Evolutionary conservation across 78 protist species (phyloP), one percentile per base, ranked within the genome.

Genomic region (Goniomonas avonlea): DNA sequence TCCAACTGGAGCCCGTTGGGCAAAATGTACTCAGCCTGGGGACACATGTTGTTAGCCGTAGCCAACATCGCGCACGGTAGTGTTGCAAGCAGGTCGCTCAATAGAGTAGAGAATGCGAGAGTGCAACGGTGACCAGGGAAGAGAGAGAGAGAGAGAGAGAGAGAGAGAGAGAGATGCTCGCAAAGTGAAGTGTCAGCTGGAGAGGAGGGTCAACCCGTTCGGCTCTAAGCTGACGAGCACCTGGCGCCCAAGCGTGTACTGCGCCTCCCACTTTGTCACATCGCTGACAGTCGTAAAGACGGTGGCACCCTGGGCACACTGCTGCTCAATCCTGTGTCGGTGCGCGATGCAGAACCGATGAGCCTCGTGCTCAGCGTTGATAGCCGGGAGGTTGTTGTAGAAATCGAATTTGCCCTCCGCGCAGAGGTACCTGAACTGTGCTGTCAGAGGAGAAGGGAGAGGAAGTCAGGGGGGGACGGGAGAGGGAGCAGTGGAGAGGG

Each of bases 241-340:
- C 63, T 61, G 59, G 48, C 94, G 61, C 29, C 21, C 48, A 15
- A 90, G 83, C n/a, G 86, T 73, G 37, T 45, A 20, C 65, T 73
- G 73, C 8, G 93, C 85, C 39, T 91, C 95, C 32, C 34, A 56
- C 4, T 75, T 91, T 0, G 95, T 91, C 39, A 91, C 88, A 9
- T 87, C 82, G 13, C 86, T 76, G 23, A 91, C 95, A 0, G 95
- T 91, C 25, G 95, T 85, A 45, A 91, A 91, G 23, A 88, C 90
- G 70, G 90, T 80, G 9, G 93, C 88, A 29, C 82, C 15, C 58
- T 83, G 56, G 32, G 91, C 86, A 39, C 91, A 79, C 11, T 73
- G 55, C 63, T 71, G 53, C 56, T 91, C 95, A 11, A 91, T 59
- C 81, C 84, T 59, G 59, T 89, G 89, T 5, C 93, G 73, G 79